Base-by-base conservation (phyloP, 1,139 yeast species). In the Zygosaccharomyces sapae region DNA sequence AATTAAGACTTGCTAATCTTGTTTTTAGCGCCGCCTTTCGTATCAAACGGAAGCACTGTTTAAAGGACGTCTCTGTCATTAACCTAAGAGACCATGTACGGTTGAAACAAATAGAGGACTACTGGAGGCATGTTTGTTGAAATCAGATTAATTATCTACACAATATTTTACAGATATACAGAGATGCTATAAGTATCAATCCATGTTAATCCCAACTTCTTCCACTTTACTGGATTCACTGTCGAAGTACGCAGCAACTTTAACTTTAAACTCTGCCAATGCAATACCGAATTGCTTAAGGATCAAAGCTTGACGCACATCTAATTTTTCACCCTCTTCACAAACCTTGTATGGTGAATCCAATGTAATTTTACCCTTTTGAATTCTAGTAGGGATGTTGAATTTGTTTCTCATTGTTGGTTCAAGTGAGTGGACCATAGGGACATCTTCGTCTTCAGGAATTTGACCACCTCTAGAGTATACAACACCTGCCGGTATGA, bases 201-300 rank as follows among this genome's bases (percentile, higher is more conserved):
- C 69, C 56, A 67, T 63, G 58, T 69, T 69, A 42, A 70, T 59
- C 42, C 61, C 52, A 20, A 67, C 65, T 38, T 55, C 52, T 38
- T 63, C 61, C 43, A 68, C 60, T 37, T 61, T 55, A 34, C 70
- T 54, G 9, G 65, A 46, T 54, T 83, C 86, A 51, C 75, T 77
- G 63, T 83, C 80, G 66, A 86, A 92, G 68, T 76, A 86, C 18
- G 94, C 96, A 58, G 83, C 70, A 54, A 85, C 72, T 58, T 80
- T 77, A 49, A 92, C 92, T 68, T 83, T 87, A 70, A 90, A 92
- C 65, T 88, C 90, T 44, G 96, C 79, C 49, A 90, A 88, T 24
- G 97, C 97, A 50, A 92, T 80, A 62, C 99, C 99, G 68, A 92
- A 94, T 63, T 88, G 94, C 70, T 94, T 94, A 68, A 92, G 76